A percentile compares a stretch with the other conserved stretches of the same genome.
These are phyloP conservation scores for Globisporangium cylindrosporum DNA, from an alignment of 352 stramenopile genomes.

Conservation along the genomic window DNA sequence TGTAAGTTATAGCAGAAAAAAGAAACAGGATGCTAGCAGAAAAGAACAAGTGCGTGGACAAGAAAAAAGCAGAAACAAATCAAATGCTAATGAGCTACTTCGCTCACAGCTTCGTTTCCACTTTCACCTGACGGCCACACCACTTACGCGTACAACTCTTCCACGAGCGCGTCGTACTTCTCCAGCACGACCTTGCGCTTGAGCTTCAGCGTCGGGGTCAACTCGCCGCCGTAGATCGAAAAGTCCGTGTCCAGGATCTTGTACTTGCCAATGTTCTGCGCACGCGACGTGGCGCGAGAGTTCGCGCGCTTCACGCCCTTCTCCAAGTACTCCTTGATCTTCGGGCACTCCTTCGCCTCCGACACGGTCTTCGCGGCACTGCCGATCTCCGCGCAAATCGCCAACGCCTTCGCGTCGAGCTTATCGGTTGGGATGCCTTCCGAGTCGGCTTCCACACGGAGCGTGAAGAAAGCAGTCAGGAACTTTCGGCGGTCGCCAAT, in stretches of 20 bases:
- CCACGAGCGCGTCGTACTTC: conserved; percentile 90
- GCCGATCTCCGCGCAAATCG: conserved; percentile 58
- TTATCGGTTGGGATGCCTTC: conserved; percentile 83
- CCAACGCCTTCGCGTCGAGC: conserved; percentile 66
- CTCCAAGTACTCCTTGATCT: conserved; percentile 76
- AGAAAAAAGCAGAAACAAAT: background rate
- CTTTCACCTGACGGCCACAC: background rate
- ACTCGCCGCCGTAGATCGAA: conserved; percentile 85
- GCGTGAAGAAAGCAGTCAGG: conserved; percentile 84
- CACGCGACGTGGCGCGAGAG: conserved; percentile 64
- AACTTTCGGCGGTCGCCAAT: conserved; percentile 94
- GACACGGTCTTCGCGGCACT: conserved; percentile 64
- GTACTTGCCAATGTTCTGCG: conserved; percentile 87
- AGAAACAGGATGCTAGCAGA: background rate
- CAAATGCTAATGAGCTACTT: conserved; percentile 6
- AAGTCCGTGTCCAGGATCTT: conserved; percentile 89
- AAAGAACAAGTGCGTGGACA: background rate
- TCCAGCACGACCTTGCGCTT: conserved; percentile 92
- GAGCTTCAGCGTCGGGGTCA: conserved; percentile 97
- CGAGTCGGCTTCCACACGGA: conserved; percentile 76
- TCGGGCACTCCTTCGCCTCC: conserved; percentile 67
- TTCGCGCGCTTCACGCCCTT: conserved; percentile 81
- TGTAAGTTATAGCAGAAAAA: conserved; percentile 6
- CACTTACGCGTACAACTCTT: conserved; percentile 83
- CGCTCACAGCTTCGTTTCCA: background rate